Percentiles rank a stretch among this genome's conserved stretches.
Conservation (phyloP, 768 basidiomycete species). For the Mycena floridula region DNA sequence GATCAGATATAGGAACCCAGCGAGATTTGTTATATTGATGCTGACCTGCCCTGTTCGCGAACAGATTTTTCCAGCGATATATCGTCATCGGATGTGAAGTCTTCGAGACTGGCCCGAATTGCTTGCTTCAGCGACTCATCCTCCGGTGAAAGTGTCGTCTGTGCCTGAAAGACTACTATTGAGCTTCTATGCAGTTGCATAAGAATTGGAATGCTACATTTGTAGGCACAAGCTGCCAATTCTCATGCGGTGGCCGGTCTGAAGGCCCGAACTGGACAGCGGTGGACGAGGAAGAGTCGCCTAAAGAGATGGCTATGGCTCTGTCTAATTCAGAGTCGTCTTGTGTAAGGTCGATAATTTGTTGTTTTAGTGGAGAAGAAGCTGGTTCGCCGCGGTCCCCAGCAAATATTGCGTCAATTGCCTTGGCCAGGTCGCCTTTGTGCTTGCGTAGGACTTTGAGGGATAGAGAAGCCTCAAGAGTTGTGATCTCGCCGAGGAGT, state of each 20-base stretch:
- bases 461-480: too few species aligned
- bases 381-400: conserved; percentile 39
- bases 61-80: conserved; percentile 46
- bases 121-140: conserved; percentile 61
- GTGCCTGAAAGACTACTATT: too few species aligned
- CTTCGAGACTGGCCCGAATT: conserved; percentile 64
- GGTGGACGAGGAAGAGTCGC: conserved; percentile 22
- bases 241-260: conserved; percentile 54
- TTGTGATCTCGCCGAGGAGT: too few species aligned
- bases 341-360: conserved; percentile 54
- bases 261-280: too few species aligned
- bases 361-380: conserved; percentile 17
- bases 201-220: conserved; percentile 36
- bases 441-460: conserved; percentile 57
- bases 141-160: conserved; percentile 39
- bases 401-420: conserved; percentile 46
- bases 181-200: too few species aligned
- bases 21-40: conserved; percentile 1
- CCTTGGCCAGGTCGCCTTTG: conserved; percentile 51
- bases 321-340: conserved; percentile 48
- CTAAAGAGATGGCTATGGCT: conserved; percentile 50
- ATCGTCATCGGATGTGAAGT: conserved; percentile 42
- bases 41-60: conserved; percentile 55
- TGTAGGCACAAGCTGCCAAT: conserved; percentile 67
- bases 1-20: background rate